Evolutionary conservation across 163 green algal genomes (phyloP), one percentile per base, ranked within the genome.

Genomic region (Scenedesmus sp.): DNA sequence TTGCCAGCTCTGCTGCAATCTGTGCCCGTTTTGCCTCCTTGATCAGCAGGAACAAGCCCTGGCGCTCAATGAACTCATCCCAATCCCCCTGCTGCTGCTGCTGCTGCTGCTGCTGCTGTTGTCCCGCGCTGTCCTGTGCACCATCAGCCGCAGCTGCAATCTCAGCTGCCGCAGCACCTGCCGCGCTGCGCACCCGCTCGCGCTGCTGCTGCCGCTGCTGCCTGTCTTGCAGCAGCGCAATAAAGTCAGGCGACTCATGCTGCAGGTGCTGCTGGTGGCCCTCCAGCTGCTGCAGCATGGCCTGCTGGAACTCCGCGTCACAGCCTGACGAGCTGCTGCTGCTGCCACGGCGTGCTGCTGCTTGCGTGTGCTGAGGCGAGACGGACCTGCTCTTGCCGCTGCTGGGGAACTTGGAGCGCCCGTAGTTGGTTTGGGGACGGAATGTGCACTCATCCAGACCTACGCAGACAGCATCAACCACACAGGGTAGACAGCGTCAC

Each of bases 11-110:
- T 54, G 87, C 70, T 20, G 70, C 70, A 7, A 74, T 26, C 3
- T 91, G 23, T 15, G 87, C 70, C 7, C 23, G n/a, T 73, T 86
- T 85, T 3, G 55, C 73, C n/a, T 91, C 55, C 57, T 85, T 74
- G 54, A 73, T 34, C 23, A 84, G 23, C 56, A 91, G 52, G 26
- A 91, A 91, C 64, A 26, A 8, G 4, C 87, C 54, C 85, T 91
- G 87, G 13, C 87, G 70, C 20, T 73, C 73, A 46, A 91, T 84
- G 56, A 91, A 91, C 87, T 91, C 87, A 20, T 57, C 59, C 70
- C 70, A 91, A 13, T 82, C 57, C 1, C 57, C 46, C 20, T 76
- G 57, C 46, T 85, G 77, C 46, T 59, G 79, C 54, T 62, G 79
- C n/a, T 77, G 84, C 60, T 79, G 84, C 9, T 86, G 81, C 54